phyloP scores from a whole-genome alignment of 164 flowering plant species.

The Liquidambar formosana region DNA sequence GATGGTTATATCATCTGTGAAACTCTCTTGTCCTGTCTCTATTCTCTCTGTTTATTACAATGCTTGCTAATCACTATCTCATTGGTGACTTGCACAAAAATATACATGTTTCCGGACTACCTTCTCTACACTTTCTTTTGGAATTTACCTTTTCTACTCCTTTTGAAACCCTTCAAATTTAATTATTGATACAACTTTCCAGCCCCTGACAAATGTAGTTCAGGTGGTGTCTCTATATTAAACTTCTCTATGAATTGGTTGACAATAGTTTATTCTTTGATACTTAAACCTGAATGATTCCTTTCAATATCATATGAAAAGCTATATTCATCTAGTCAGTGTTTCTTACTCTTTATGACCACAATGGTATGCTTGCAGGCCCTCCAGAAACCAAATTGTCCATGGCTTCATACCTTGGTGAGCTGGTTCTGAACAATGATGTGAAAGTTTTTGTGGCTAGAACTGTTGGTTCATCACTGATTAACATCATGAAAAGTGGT shows the following conservation, averaged over 20 bases:
- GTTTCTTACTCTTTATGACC: neutral
- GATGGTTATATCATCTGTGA: too few species aligned
- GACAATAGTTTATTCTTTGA: too few species aligned
- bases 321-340: neutral
- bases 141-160: too few species aligned
- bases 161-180: too few species aligned
- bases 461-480: slow-evolving; percentile 71
- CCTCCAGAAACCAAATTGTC: slow-evolving; percentile 74
- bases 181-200: too few species aligned
- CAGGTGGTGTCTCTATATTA: too few species aligned
- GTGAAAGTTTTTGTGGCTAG: slow-evolving; percentile 77
- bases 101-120: too few species aligned
- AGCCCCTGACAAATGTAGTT: too few species aligned
- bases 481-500: slow-evolving; percentile 69
- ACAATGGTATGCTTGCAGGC: slow-evolving; percentile 46
- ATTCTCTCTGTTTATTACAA: neutral
- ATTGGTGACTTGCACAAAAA: neutral
- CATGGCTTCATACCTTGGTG: slow-evolving; percentile 86
- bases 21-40: too few species aligned
- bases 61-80: neutral
- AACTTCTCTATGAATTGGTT: too few species aligned
- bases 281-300: neutral
- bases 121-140: too few species aligned
- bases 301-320: neutral
- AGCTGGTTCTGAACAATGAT: slow-evolving; percentile 76